Percentiles rank a stretch among this genome's conserved stretches.
phyloP scores from a whole-genome alignment of 1,284 basidiomycete species.

The Phellopilus nigrolimitatus region DNA sequence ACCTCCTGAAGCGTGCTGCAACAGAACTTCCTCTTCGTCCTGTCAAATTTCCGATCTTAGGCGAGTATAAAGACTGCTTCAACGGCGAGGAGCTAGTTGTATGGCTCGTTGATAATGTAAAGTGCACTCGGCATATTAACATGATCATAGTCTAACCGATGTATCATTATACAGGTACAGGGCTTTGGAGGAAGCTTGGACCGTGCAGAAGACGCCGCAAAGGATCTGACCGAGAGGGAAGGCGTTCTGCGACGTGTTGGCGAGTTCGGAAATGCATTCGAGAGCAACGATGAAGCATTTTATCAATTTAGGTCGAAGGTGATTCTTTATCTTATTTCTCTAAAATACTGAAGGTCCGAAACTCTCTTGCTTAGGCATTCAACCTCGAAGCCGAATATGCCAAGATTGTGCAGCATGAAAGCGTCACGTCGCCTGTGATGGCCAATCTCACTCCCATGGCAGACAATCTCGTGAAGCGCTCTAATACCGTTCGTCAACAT shows the following conservation, averaged over 20 bases:
- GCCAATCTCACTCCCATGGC: constrained; percentile 41
- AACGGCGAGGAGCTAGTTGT: constrained; percentile 75
- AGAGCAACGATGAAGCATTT: constrained; percentile 67
- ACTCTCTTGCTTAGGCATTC: constrained; percentile 52
- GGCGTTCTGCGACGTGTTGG: constrained; percentile 73
- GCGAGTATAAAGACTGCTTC: constrained; percentile 84
- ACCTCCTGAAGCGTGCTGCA: constrained; percentile 61
- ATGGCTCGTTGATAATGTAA: constrained; percentile 69
- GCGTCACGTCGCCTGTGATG: constrained; percentile 31
- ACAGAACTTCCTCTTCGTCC: constrained; percentile 58
- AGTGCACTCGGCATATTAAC: too few relatives aligned
- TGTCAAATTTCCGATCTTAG: constrained; percentile 76
- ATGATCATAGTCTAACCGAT: too few relatives aligned
- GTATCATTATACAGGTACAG: too few relatives aligned
- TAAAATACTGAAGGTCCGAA: neutral
- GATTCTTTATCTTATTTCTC: constrained; percentile 19
- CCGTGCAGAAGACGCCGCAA: constrained; percentile 74
- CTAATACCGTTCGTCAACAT: constrained; percentile 63
- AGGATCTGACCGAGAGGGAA: constrained; percentile 70
- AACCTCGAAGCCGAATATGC: constrained; percentile 45
- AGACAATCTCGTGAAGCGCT: constrained; percentile 62
- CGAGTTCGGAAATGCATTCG: constrained; percentile 75
- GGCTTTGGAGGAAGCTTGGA: constrained; percentile 71
- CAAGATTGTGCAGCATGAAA: constrained; percentile 27
- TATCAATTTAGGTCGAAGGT: constrained; percentile 80